phyloP scores from a whole-genome alignment of 306 rosid species.

The Chamaecrista fasciculata region DNA sequence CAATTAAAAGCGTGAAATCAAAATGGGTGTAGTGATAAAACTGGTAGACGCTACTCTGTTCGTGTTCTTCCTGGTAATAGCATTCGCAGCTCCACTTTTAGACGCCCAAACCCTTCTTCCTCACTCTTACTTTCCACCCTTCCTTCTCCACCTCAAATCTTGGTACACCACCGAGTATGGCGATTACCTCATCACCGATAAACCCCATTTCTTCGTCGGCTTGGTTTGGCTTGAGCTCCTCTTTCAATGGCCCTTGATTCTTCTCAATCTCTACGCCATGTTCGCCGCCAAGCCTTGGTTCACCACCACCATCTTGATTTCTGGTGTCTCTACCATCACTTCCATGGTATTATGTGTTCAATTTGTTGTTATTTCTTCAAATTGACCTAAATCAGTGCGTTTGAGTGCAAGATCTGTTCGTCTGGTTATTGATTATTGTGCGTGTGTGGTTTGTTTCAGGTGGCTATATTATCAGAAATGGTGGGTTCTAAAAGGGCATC shows the following conservation, averaged over 20 bases:
- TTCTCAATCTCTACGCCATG: constrained; percentile 59
- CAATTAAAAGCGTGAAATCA: neutral
- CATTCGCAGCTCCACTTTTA: constrained; percentile 46
- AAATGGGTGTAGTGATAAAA: constrained; percentile 51
- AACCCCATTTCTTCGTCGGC: constrained; percentile 67
- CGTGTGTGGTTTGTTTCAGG: no score
- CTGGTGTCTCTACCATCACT: constrained; percentile 58
- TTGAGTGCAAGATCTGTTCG: no score
- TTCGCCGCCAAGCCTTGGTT: constrained; percentile 60
- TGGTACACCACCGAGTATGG: constrained; percentile 47
- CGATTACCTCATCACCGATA: constrained; percentile 51
- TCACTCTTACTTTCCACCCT: constrained; percentile 38
- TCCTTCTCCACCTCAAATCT: constrained; percentile 43
- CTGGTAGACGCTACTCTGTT: constrained; percentile 55
- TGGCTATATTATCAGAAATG: constrained; percentile 43
- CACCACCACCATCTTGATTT: constrained; percentile 74
- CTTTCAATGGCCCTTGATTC: constrained; percentile 72
- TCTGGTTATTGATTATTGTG: no score
- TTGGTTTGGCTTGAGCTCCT: constrained; percentile 69
- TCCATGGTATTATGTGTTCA: no score
- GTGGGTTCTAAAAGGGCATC: constrained; percentile 46
- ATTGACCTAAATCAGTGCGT: no score
- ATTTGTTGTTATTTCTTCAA: no score
- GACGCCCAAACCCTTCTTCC: constrained; percentile 62
- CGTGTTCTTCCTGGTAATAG: constrained; percentile 46